These are phyloP conservation scores for Solanum pinnatisectum DNA, from an alignment of 257 asterid genomes.

Conservation along the genomic window DNA sequence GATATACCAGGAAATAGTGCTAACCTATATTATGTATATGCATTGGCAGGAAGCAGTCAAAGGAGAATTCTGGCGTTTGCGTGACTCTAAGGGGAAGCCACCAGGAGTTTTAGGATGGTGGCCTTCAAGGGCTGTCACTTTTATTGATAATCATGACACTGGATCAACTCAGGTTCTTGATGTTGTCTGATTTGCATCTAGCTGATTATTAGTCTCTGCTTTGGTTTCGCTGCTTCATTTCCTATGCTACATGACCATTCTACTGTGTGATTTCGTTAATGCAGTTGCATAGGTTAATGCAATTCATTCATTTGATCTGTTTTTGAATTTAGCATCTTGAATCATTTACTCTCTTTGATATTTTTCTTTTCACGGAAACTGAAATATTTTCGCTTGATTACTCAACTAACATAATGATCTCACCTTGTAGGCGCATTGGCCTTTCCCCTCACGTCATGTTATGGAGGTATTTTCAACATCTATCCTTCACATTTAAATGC, in stretches of 20 bases:
- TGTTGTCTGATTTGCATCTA: background rate
- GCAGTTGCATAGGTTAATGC: background rate
- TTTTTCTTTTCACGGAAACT: background rate
- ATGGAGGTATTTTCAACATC: constrained; percentile 64
- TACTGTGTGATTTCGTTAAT: background rate
- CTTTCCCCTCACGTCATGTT: constrained; percentile 75
- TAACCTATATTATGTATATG: background rate
- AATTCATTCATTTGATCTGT: background rate
- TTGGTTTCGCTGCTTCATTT: background rate
- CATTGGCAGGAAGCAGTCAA: constrained; percentile 70
- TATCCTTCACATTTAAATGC: background rate
- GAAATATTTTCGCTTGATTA: background rate
- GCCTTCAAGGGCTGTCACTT: constrained; percentile 91
- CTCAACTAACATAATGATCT: background rate
- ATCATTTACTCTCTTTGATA: background rate
- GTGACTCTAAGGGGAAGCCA: constrained; percentile 78
- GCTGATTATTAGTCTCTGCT: background rate
- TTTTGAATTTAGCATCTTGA: background rate
- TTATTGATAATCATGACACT: constrained; percentile 93
- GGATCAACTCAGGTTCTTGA: constrained; percentile 85
- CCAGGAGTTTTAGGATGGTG: constrained; percentile 97
- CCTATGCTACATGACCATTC: background rate
- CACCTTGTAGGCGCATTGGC: constrained; percentile 83
- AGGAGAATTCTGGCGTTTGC: constrained; percentile 89
- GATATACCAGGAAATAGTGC: background rate